These are phyloP conservation scores for Panaeolus cyanescens DNA, from an alignment of 768 basidiomycete genomes.

Conservation along the genomic window DNA sequence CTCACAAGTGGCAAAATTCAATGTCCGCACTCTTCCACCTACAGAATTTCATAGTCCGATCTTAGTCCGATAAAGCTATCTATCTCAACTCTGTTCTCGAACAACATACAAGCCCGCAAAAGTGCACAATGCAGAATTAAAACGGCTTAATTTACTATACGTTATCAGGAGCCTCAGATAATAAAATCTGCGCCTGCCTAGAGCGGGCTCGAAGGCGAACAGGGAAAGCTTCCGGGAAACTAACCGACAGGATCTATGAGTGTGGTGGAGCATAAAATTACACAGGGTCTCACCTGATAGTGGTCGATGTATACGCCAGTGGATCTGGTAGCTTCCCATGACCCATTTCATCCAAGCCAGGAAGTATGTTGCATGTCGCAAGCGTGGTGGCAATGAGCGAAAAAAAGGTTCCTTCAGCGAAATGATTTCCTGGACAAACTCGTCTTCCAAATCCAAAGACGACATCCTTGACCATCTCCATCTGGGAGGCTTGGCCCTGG, in stretches of 20 bases:
- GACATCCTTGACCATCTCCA: constrained; percentile 35
- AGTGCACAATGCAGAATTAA: neutral
- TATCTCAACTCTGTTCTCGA: too few species aligned
- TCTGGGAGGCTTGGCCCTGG: constrained; percentile 35
- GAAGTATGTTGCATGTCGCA: constrained; percentile 16
- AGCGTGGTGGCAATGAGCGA: constrained; percentile 15
- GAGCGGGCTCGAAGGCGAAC: constrained; percentile 44
- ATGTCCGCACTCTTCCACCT: too few species aligned
- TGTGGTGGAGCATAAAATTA: too few species aligned
- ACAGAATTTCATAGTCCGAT: neutral
- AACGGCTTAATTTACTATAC: constrained; percentile 4
- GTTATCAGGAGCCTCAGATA: constrained; percentile 4
- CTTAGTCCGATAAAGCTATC: too few species aligned
- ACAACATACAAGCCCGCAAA: too few species aligned
- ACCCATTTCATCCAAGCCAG: constrained; percentile 12
- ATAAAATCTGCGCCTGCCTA: neutral
- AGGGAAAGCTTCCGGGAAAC: neutral
- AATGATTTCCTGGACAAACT: constrained; percentile 38
- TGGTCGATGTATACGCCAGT: constrained; percentile 7
- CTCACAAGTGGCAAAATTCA: too few species aligned
- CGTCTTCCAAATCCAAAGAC: constrained; percentile 44
- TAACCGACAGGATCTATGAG: too few species aligned
- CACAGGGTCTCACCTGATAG: constrained; percentile 11
- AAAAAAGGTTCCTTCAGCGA: constrained; percentile 17
- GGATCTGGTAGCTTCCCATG: constrained; percentile 12